phyloP scores from a whole-genome alignment of 768 basidiomycete species.

The Calocera viscosa region DNA sequence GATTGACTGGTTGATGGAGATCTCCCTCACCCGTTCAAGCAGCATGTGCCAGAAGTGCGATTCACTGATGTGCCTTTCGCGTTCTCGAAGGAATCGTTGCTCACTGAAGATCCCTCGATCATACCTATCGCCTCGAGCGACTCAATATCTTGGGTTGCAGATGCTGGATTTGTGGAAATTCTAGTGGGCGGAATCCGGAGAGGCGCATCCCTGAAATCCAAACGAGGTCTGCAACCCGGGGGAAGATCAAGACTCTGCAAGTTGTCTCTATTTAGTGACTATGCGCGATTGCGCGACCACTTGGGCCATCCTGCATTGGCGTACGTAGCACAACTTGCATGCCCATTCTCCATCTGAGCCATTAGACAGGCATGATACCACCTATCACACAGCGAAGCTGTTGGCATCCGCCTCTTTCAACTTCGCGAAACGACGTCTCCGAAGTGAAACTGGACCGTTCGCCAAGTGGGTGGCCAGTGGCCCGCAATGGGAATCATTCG shows the following conservation, averaged over 20 bases:
- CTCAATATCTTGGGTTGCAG: neutral
- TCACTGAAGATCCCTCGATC: neutral
- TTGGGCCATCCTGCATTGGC: neutral
- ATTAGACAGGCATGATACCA: neutral
- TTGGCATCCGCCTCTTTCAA: neutral
- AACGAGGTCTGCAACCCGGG: neutral
- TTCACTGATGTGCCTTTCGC: slow-evolving; percentile 52
- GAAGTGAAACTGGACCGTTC: neutral
- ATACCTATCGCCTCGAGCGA: neutral
- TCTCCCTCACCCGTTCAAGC: slow-evolving; percentile 38
- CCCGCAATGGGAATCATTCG: neutral
- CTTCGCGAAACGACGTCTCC: neutral
- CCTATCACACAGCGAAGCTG: neutral
- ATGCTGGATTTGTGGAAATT: neutral
- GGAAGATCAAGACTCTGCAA: neutral
- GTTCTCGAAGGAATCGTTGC: neutral
- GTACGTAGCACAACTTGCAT: neutral
- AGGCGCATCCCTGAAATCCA: neutral
- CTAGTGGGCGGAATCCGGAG: neutral
- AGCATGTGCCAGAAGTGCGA: slow-evolving; percentile 39
- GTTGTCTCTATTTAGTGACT: neutral
- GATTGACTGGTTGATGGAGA: slow-evolving; percentile 25
- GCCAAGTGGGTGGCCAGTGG: neutral
- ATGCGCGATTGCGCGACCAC: neutral
- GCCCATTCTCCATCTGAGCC: neutral